These are phyloP conservation scores for Leccinum olivaceoglutinosum DNA, from an alignment of 1,284 basidiomycete genomes.

Conservation along the genomic window DNA sequence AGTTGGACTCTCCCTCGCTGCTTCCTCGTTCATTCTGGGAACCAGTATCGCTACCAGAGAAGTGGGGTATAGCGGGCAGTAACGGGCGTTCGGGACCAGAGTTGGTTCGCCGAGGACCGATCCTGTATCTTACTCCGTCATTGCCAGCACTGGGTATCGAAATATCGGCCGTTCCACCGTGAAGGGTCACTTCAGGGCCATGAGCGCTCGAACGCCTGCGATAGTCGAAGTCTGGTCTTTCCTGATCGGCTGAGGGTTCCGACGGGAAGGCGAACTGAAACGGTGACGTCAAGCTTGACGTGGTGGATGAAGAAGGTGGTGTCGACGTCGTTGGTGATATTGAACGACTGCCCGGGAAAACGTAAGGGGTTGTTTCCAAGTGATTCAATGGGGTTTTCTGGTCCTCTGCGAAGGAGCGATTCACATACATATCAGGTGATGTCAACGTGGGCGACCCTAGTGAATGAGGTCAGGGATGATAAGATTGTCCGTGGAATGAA, in stretches of 20 bases:
- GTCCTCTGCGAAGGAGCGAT: constrained; percentile 54
- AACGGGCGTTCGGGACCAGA: constrained; percentile 46
- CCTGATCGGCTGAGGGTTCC: constrained; percentile 45
- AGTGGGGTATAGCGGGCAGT: constrained; percentile 45
- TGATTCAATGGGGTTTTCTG: constrained; percentile 53
- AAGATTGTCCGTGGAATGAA: constrained; percentile 38
- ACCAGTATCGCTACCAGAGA: constrained; percentile 46
- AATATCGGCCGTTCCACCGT: constrained; percentile 67
- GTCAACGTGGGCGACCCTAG: constrained; percentile 56
- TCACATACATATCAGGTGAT: constrained; percentile 50
- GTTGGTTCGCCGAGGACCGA: constrained; percentile 44
- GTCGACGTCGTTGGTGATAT: constrained; percentile 66
- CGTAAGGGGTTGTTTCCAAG: constrained; percentile 56
- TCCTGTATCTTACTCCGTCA: constrained; percentile 57
- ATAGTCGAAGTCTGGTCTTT: constrained; percentile 60
- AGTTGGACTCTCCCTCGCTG: constrained; percentile 48
- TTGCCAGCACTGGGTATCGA: constrained; percentile 45
- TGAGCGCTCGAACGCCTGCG: constrained; percentile 50
- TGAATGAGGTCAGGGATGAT: constrained; percentile 47
- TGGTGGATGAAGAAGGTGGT: constrained; percentile 59
- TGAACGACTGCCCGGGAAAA: constrained; percentile 63
- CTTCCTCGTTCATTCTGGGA: constrained; percentile 50
- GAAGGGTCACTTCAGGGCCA: constrained; percentile 57
- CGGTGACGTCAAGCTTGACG: constrained; percentile 50
- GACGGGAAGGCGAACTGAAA: constrained; percentile 59